Base-by-base conservation (phyloP, 352 stramenopile genomes). In the Blastocystis sp. region DNA sequence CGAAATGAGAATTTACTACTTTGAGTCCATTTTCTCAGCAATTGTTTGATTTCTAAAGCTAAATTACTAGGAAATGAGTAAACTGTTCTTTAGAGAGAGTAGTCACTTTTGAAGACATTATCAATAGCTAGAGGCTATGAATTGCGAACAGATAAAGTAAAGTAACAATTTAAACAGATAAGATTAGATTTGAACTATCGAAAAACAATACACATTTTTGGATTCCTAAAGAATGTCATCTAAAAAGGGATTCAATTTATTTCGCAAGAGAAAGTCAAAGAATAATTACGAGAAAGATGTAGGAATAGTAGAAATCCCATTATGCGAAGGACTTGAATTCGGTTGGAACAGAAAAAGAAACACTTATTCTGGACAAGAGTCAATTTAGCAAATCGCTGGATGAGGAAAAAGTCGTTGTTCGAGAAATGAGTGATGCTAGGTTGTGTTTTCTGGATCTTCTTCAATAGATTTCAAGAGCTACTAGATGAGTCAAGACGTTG, bases 381-480 rank as follows among this genome's bases (percentile, higher is more conserved):
- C 9, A 23, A 20, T 37, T 50, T 56, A 37, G 43, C 6, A 13
- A 1, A 59, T n/a, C 50, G 50, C 13, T n/a, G 50, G 20, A n/a
- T 13, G 50, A 59, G 50, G 50, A 59, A 59, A n/a, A 59, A 59
- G 20, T 59, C 50, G 20, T 59, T 59, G 50, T 59, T 59, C 50
- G 50, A n/a, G 20, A 59, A n/a, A 59, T 59, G 50, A 59, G 50
- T 59, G 50, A 59, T 59, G 11, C 13, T 13, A 59, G 50, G 50
- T 45, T 45, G 23, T 73, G 23, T 37, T 45, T 73, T 41, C 7
- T 9, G 29, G 29, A n/a, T 15, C 4, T 2, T 84, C 34, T 50
- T 23, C 34, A 7, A 7, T 47, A 84, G 73, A 11, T 84, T 84
- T 26, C 73, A 84, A 68, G 73, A 84, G 23, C 73, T 84, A 5